These are phyloP conservation scores for Isabelozyma heimii DNA, from an alignment of 805 yeast genomes.

Conservation along the genomic window DNA sequence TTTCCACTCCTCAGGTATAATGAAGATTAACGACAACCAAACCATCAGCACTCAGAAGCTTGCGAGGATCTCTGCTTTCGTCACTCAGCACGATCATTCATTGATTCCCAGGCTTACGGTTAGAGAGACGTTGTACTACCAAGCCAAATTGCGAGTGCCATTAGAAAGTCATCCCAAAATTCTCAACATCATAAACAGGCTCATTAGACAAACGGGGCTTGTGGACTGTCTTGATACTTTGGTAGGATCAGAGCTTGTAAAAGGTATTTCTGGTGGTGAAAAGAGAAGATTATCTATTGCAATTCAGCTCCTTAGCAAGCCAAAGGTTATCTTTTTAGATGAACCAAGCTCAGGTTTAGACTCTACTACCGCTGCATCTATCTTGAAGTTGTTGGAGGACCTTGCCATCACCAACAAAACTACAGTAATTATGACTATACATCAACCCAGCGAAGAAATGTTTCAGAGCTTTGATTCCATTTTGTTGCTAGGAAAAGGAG, in stretches of 20 bases:
- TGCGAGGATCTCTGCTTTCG: slow-evolving; percentile 59
- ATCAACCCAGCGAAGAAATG: slow-evolving; percentile 75
- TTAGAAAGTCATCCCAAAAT: slow-evolving; percentile 28
- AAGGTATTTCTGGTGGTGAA: slow-evolving; percentile 53
- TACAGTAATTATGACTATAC: slow-evolving; percentile 69
- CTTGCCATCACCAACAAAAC: slow-evolving; percentile 62
- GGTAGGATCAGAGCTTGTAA: slow-evolving; percentile 34
- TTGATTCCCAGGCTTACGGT: slow-evolving; percentile 72
- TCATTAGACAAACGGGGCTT: slow-evolving; percentile 69
- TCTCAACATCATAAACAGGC: slow-evolving; percentile 49
- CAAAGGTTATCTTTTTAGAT: slow-evolving; percentile 70
- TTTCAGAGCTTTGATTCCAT: slow-evolving; percentile 67
- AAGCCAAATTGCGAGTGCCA: slow-evolving; percentile 68
- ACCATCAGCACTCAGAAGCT: slow-evolving; percentile 20
- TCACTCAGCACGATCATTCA: slow-evolving; percentile 77
- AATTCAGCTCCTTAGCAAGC: slow-evolving; percentile 69
- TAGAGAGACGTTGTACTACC: slow-evolving; percentile 68
- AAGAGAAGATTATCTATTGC: slow-evolving; percentile 82
- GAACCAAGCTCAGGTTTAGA: slow-evolving; percentile 92
- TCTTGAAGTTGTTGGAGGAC: slow-evolving; percentile 55
- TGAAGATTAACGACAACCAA: slow-evolving; percentile 25
- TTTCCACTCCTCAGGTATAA: slow-evolving; percentile 21
- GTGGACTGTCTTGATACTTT: slow-evolving; percentile 73
- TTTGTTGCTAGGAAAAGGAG: slow-evolving; percentile 72
- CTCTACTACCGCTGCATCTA: slow-evolving; percentile 70